Conservation (phyloP, 1,284 basidiomycete genomes). For the Volvariella surrecta region DNA sequence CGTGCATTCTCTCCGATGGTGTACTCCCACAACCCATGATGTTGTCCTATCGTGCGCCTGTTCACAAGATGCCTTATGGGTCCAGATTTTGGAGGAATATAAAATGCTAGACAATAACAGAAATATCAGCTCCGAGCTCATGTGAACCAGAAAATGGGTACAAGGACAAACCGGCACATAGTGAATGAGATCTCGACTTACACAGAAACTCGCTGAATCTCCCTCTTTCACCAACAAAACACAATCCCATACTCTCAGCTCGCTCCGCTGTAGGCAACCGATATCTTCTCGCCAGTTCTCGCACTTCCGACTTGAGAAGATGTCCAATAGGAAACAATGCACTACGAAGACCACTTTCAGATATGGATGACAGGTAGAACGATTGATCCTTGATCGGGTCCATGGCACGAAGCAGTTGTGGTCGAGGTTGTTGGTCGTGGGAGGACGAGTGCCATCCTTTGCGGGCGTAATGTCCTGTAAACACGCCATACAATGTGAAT, state of each 20-base stretch:
- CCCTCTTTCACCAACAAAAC: constrained; percentile 84
- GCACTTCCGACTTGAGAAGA: constrained; percentile 63
- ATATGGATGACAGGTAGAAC: constrained; percentile 83
- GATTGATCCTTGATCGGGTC: constrained; percentile 85
- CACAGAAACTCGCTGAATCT: constrained; percentile 74
- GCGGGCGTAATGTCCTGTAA: constrained; percentile 82
- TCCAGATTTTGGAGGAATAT: constrained; percentile 63
- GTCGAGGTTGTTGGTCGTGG: constrained; percentile 24
- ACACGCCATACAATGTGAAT: too few relatives aligned
- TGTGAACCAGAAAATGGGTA: too few relatives aligned
- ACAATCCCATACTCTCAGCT: constrained; percentile 93
- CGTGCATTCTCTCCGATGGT: constrained; percentile 76
- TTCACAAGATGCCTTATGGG: constrained; percentile 54
- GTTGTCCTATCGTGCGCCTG: constrained; percentile 50
- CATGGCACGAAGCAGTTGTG: constrained; percentile 56
- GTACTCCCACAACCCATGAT: constrained; percentile 80
- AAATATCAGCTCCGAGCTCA: background rate
- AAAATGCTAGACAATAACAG: constrained; percentile 52
- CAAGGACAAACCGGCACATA: background rate
- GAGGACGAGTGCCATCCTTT: constrained; percentile 39
- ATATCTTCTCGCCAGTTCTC: constrained; percentile 66
- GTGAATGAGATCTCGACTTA: constrained; percentile 21
- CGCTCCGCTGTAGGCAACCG: constrained; percentile 72
- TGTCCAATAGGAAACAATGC: constrained; percentile 76
- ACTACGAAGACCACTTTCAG: constrained; percentile 52